Evolutionary conservation across 441 rosid species (phyloP).

Genomic region (Raphanus hybrid): DNA sequence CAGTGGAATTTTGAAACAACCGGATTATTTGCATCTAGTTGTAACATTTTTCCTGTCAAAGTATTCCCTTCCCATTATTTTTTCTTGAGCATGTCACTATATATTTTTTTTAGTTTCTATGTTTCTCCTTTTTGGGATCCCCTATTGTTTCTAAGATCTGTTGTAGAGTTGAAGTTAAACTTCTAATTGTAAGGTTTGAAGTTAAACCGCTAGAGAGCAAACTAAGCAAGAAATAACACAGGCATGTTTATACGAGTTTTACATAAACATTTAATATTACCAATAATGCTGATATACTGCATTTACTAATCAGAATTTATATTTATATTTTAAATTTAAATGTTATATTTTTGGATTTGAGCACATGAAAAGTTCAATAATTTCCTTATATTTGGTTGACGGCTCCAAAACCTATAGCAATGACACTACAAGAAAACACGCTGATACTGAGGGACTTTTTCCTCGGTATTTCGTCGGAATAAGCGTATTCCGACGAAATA

Average conservation of each 20-base stretch:
- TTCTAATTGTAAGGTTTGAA: no score
- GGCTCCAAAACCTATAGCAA: background rate
- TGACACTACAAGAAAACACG: no score
- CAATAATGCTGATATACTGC: background rate
- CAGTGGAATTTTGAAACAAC: no score
- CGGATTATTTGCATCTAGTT: no score
- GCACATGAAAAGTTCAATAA: background rate
- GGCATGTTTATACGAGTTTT: background rate
- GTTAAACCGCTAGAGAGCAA: background rate
- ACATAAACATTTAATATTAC: background rate
- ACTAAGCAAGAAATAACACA: background rate
- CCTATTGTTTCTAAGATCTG: background rate
- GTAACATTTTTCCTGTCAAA: background rate
- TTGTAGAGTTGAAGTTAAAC: background rate
- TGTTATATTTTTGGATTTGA: background rate
- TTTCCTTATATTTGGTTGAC: background rate
- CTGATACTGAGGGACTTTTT: no score
- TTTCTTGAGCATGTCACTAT: background rate
- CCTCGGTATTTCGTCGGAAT: no score
- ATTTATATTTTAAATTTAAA: background rate
- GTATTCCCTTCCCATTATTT: background rate
- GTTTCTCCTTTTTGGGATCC: background rate
- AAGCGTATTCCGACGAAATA: no score
- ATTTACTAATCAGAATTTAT: background rate
- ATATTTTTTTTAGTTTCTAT: background rate